These are phyloP conservation scores for Kodamaea leandrae DNA, from an alignment of 805 yeast genomes.

Conservation along the genomic window DNA sequence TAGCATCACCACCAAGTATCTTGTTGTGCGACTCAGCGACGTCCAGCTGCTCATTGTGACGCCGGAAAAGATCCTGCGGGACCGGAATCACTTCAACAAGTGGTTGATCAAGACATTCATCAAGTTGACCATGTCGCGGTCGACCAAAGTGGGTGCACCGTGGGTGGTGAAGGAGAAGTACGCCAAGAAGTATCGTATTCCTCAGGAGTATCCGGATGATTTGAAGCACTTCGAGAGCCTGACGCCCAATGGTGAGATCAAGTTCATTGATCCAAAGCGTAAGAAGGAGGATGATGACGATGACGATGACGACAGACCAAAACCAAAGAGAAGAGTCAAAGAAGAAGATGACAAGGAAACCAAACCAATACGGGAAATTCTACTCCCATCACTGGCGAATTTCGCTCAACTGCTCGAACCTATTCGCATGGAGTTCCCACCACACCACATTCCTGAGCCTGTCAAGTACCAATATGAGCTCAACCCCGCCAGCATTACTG, in stretches of 20 bases:
- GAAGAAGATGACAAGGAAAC: constrained; percentile 2
- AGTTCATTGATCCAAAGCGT: constrained; percentile 7
- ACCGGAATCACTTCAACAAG: constrained; percentile 84
- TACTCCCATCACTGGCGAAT: neutral
- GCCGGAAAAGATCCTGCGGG: constrained; percentile 71
- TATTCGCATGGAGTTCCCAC: constrained; percentile 19
- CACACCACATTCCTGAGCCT: constrained; percentile 32
- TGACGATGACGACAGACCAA: constrained; percentile 1
- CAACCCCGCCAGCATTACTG: constrained; percentile 3
- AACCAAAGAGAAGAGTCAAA: neutral
- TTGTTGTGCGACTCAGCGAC: constrained; percentile 58
- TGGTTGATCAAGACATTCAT: constrained; percentile 86
- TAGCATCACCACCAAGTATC: constrained; percentile 53
- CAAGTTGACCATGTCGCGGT: constrained; percentile 72
- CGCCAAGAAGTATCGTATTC: constrained; percentile 66
- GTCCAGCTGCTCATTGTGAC: constrained; percentile 66
- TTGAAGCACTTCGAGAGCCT: constrained; percentile 40
- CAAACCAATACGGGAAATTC: neutral
- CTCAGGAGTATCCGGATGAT: constrained; percentile 56
- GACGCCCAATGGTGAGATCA: constrained; percentile 31
- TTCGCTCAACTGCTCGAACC: constrained; percentile 5
- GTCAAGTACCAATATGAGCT: constrained; percentile 17
- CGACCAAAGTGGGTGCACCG: constrained; percentile 87
- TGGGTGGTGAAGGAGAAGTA: constrained; percentile 86
- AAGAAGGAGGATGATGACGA: constrained; percentile 5